Base-by-base conservation (phyloP, 2,329 filamentous ascomycete species). In the Chalaropsis thielavioides region DNA sequence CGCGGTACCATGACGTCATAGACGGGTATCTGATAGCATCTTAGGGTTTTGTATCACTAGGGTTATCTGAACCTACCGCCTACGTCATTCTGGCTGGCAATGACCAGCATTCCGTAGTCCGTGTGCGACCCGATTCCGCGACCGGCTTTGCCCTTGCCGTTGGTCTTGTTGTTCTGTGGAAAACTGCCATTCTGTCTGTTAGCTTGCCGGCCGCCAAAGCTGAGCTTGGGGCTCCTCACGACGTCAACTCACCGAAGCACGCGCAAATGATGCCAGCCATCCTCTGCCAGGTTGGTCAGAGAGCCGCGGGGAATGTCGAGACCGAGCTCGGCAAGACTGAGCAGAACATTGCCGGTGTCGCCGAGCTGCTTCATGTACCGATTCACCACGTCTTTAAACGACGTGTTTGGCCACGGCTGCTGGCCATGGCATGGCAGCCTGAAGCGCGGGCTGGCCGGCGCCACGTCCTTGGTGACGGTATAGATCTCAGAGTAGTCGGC, bases 401-500 rank as follows among this genome's bases (percentile, higher is more conserved):
- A 69, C 8, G 67, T 66, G 51, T 78, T 75, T 0, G 77, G 77
- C 79, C 79, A 81, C 0, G 78, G 79, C 66, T 75, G 77, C 1
- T 76, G 75, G 0, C 79, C 79, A 67, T 81, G 79, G 68, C 77
- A 80, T 0, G 78, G 79, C 78, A 79, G 80, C 35, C 73, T 72
- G 2, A 79, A 77, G 1, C 78, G 72, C 0, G 70, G 68, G 60
- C 80, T 77, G 3, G 71, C 67, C 1, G 70, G 67, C 3, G 70
- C 69, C 6, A 81, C 70, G 61, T 80, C 78, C 66, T 80, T 80
- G 13, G 76, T 80, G 19, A 80, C 76, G 1, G 79, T 81, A 67
- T 80, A 81, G 40, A 81, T 79, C 69, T 81, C 79, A 0, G 76
- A 79, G 68, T 80, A 80, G 69, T 81, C 79, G 17, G 77, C 77